Percentiles rank a stretch among this genome's conserved stretches.
phyloP scores from a whole-genome alignment of 768 basidiomycete species.

The Lactarius deliciosus region DNA sequence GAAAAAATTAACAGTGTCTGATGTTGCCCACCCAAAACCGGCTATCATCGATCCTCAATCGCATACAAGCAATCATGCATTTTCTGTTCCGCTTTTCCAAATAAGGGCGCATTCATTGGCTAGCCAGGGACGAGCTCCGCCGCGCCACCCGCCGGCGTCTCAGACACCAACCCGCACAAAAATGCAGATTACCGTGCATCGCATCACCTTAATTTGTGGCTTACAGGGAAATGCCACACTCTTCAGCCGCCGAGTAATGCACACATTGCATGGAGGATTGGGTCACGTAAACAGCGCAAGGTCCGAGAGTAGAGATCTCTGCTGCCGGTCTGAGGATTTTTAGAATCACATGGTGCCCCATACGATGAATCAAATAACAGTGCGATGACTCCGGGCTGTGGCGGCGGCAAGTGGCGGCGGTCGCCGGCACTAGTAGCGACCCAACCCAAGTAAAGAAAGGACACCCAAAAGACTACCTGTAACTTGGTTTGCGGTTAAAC shows the following conservation, averaged over 20 bases:
- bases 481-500: neutral
- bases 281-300: neutral
- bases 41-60: neutral
- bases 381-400: conserved; percentile 2
- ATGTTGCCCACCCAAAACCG: neutral
- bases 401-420: neutral
- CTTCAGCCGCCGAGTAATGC: conserved; percentile 1
- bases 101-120: neutral
- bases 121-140: neutral
- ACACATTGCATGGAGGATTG: neutral
- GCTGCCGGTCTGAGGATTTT: neutral
- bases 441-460: neutral
- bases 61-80: neutral
- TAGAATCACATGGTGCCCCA: neutral
- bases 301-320: too few relatives aligned
- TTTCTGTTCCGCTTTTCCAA: neutral
- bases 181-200: neutral
- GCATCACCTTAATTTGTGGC: neutral
- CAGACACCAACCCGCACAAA: neutral
- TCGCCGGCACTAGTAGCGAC: neutral
- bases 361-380: neutral
- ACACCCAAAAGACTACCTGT: neutral
- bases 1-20: neutral
- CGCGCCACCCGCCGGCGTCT: neutral
- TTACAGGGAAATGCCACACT: neutral